These are phyloP conservation scores for Candida germanica DNA, from an alignment of 805 yeast genomes.

Conservation along the genomic window DNA sequence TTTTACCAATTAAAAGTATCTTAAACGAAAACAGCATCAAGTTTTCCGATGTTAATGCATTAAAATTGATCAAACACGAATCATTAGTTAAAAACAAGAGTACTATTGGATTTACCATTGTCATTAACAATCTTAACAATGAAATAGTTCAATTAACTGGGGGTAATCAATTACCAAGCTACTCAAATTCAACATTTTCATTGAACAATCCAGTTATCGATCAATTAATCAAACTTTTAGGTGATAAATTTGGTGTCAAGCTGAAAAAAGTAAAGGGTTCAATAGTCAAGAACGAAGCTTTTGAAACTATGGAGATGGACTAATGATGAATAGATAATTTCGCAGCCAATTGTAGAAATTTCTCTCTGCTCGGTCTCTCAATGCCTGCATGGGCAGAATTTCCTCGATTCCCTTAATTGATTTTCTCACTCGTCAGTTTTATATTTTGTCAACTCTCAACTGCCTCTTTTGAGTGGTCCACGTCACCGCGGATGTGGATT, in stretches of 20 bases:
- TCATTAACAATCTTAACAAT: conserved; percentile 35
- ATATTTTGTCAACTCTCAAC: no score
- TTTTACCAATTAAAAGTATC: conserved; percentile 66
- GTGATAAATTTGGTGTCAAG: conserved; percentile 69
- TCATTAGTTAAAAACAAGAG: conserved; percentile 59
- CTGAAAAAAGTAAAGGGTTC: conserved; percentile 51
- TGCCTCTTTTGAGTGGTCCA: no score
- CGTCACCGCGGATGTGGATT: neutral
- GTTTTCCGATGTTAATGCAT: conserved; percentile 54
- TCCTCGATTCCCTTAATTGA: no score
- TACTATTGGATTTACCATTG: conserved; percentile 75
- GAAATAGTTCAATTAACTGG: conserved; percentile 69
- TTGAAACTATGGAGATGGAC: conserved; percentile 10
- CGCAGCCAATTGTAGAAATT: no score
- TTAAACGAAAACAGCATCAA: conserved; percentile 44
- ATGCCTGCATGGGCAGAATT: no score
- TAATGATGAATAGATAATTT: neutral
- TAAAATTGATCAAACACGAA: conserved; percentile 48
- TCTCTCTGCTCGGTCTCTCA: no score
- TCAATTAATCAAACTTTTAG: conserved; percentile 51
- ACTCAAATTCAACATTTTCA: conserved; percentile 81
- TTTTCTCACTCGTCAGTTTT: no score
- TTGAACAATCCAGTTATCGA: conserved; percentile 34
- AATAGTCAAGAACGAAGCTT: conserved; percentile 24
- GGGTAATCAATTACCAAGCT: conserved; percentile 71